Evolutionary conservation across 352 stramenopile genomes (phyloP), one percentile per base, ranked within the genome.

Genomic region (Proteromonas lacertae): DNA sequence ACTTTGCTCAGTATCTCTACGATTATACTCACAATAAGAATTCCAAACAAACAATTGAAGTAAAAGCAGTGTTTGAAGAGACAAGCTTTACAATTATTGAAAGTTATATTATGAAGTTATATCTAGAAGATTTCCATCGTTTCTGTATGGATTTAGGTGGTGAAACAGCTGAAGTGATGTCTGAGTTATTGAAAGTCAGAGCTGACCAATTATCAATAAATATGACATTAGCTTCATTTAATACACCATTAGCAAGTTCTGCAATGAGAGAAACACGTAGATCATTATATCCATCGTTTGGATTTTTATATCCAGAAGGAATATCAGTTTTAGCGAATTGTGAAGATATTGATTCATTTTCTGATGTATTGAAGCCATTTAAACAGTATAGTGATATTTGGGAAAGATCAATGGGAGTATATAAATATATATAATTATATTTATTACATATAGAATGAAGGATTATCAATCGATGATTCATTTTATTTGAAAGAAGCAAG

Each of bases 61-160:
- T 92, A 25, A 70, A 78, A 45, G 87, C 91, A 50, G 72, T 97
- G 31, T 55, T 97, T 26, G 79, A 95, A 40, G 83, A 96, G 48
- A 76, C 95, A 29, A 77, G 94, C 51, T 93, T 95, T 61, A 77
- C 93, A 57, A 86, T 96, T 38, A 91, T 96, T 53, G 92, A 95
- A 60, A 93, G 91, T 49, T 81, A 62, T 40, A 75, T 97, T 52
- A 76, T 93, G 43, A 96, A 96, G 57, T 68, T 92, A n/a, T 86
- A 74, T 61, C 55, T 88, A 8, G 70, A 86, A 37, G 70, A 86
- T 41, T 87, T 84, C 38, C 74, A 79, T 55, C 64, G 71, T 36
- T 95, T 89, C 50, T 88, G 73, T 42, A 55, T 81, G 46, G 62
- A 76, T 38, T 56, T 94, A 38, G 83, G 81, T n/a, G 81, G 81